These are phyloP conservation scores for Polygonum aviculare DNA, from an alignment of 148 eudicot genomes.

Conservation along the genomic window DNA sequence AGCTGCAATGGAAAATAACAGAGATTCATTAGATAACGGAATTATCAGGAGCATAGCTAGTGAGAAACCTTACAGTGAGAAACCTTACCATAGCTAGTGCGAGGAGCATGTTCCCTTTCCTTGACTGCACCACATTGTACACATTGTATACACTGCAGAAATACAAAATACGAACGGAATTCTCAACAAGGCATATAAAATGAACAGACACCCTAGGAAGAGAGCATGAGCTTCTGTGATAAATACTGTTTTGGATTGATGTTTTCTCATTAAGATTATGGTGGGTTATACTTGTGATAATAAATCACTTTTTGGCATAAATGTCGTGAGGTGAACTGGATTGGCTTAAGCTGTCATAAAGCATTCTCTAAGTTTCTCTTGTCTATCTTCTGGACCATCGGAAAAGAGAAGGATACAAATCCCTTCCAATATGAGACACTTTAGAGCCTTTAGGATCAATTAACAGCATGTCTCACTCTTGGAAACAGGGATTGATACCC, in stretches of 20 bases:
- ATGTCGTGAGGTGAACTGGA: not conserved
- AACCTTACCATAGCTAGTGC: constrained; percentile 89
- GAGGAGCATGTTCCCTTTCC: constrained; percentile 72
- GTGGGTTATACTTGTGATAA: not conserved
- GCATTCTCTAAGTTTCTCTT: not conserved
- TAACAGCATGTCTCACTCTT: not conserved
- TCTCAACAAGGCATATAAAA: not conserved
- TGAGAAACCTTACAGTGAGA: not conserved
- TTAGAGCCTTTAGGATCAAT: not conserved
- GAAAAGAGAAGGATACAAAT: not conserved
- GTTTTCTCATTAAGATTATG: not conserved
- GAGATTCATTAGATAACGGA: not conserved
- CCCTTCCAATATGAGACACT: not conserved
- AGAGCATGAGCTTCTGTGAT: not conserved
- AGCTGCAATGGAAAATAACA: constrained; percentile 37
- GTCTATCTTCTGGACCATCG: not conserved
- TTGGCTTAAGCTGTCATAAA: not conserved
- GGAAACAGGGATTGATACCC: not conserved
- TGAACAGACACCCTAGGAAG: not conserved
- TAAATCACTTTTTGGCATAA: not conserved
- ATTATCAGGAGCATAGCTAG: constrained; percentile 12
- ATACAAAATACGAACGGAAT: constrained; percentile 13
- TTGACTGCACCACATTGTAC: constrained; percentile 52
- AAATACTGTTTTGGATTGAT: not conserved
- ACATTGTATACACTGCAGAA: constrained; percentile 69